These are phyloP conservation scores for Kokia cookei DNA, from an alignment of 441 rosid genomes.

Conservation along the genomic window DNA sequence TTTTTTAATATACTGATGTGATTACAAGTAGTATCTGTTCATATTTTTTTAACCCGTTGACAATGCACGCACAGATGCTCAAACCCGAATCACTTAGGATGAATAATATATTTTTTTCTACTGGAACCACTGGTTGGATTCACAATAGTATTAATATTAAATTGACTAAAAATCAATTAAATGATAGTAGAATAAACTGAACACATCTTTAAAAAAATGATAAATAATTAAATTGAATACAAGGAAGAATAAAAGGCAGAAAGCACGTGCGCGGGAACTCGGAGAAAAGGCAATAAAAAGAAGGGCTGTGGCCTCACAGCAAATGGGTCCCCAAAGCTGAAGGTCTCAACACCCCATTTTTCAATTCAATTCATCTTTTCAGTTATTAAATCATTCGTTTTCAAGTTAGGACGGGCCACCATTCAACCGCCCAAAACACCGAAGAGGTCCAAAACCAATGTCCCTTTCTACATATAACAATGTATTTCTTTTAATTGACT, in stretches of 20 bases:
- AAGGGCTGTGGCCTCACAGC: not conserved
- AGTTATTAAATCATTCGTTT: not conserved
- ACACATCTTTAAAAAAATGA: too few species aligned
- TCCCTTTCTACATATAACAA: not conserved
- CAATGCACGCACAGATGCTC: too few species aligned
- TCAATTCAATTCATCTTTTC: not conserved
- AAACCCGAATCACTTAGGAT: too few species aligned
- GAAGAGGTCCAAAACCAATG: conserved; percentile 4
- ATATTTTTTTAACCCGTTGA: too few species aligned
- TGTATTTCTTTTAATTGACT: conserved; percentile 1
- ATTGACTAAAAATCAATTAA: too few species aligned
- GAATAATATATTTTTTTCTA: too few species aligned
- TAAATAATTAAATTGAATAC: too few species aligned
- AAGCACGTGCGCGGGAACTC: conserved; percentile 15
- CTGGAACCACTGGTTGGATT: too few species aligned
- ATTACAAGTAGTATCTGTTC: too few species aligned
- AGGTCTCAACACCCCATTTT: not conserved
- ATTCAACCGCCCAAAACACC: conserved; percentile 37
- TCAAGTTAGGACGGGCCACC: conserved; percentile 15
- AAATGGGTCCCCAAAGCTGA: not conserved
- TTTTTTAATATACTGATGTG: too few species aligned
- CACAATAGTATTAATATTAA: too few species aligned
- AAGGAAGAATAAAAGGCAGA: not conserved
- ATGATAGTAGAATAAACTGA: too few species aligned
- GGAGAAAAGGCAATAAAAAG: not conserved